Evolutionary conservation across 805 yeast species (phyloP).

Genomic region (Kodamaea nitidulidarum): DNA sequence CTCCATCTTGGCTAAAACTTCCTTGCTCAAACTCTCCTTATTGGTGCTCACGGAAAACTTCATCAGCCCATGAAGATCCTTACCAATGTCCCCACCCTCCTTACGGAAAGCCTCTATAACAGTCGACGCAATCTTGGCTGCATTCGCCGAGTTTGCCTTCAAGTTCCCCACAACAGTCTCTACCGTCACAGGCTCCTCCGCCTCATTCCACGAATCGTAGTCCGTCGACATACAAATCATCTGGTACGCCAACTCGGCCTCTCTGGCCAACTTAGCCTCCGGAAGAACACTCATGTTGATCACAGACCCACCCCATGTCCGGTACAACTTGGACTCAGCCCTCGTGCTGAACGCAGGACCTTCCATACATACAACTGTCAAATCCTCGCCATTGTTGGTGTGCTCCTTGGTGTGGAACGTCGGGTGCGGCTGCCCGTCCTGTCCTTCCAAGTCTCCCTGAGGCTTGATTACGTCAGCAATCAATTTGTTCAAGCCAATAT

Average conservation of each 20-base stretch:
- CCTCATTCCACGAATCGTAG: conserved; percentile 97
- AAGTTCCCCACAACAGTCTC: conserved; percentile 92
- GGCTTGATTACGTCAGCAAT: conserved; percentile 48
- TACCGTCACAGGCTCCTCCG: conserved; percentile 96
- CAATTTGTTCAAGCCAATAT: conserved; percentile 61
- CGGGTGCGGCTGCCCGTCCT: conserved; percentile 38
- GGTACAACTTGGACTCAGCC: conserved; percentile 88
- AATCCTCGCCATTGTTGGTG: conserved; percentile 62
- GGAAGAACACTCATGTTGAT: conserved; percentile 97
- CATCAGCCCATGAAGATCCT: conserved; percentile 70
- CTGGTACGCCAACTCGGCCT: conserved; percentile 94
- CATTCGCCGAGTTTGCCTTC: conserved; percentile 82
- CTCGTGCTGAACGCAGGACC: conserved; percentile 98
- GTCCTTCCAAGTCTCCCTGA: conserved; percentile 51
- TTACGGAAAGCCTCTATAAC: conserved; percentile 59
- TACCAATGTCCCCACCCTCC: conserved; percentile 56
- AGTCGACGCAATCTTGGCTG: conserved; percentile 68
- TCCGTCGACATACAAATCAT: conserved; percentile 99
- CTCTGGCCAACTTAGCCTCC: conserved; percentile 95
- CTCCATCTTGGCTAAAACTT: conserved; percentile 74
- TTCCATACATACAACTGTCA: conserved; percentile 93
- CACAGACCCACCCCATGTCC: conserved; percentile 87
- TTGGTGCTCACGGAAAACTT: conserved; percentile 77
- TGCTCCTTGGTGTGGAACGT: conserved; percentile 58
- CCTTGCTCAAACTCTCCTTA: conserved; percentile 66